Evolutionary conservation across 352 stramenopile species (phyloP).

Genomic region (Pythium scleroteichum): DNA sequence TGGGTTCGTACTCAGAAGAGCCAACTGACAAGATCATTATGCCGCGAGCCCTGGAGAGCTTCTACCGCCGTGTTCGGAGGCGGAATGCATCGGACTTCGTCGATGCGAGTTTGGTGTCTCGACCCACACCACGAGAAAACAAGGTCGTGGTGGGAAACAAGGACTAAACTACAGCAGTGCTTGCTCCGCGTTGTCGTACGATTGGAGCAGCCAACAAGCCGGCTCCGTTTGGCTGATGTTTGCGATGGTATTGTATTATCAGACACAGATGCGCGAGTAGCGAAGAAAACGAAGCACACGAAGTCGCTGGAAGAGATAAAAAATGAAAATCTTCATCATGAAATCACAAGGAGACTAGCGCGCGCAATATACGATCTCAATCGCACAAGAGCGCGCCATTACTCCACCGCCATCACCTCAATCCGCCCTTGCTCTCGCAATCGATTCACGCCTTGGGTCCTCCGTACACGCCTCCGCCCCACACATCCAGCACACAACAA

Average conservation of each 20-base stretch:
- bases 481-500: background rate
- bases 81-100: conserved; percentile 60
- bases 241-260: conserved; percentile 51
- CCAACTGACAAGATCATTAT: conserved; percentile 55
- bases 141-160: too few species aligned
- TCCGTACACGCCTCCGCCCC: too few species aligned
- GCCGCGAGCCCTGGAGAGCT: conserved; percentile 39
- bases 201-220: too few species aligned
- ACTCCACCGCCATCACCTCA: too few species aligned
- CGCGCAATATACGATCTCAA: conserved; percentile 28
- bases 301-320: conserved; percentile 37
- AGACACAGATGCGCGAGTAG: conserved; percentile 45
- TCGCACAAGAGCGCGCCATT: background rate
- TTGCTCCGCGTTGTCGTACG: too few species aligned
- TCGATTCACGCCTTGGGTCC: too few species aligned
- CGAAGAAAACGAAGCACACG: conserved; percentile 49
- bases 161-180: too few species aligned
- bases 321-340: conserved; percentile 28
- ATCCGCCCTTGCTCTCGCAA: too few species aligned
- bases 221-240: too few species aligned
- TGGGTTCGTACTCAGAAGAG: conserved; percentile 49
- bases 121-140: conserved; percentile 18
- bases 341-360: conserved; percentile 20
- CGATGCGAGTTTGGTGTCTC: conserved; percentile 59
- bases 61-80: conserved; percentile 53